Percentiles rank a stretch among this genome's conserved stretches.
These are phyloP conservation scores for Tarenaya hassleriana DNA, from an alignment of 345 rosid species.

Conservation along the genomic window DNA sequence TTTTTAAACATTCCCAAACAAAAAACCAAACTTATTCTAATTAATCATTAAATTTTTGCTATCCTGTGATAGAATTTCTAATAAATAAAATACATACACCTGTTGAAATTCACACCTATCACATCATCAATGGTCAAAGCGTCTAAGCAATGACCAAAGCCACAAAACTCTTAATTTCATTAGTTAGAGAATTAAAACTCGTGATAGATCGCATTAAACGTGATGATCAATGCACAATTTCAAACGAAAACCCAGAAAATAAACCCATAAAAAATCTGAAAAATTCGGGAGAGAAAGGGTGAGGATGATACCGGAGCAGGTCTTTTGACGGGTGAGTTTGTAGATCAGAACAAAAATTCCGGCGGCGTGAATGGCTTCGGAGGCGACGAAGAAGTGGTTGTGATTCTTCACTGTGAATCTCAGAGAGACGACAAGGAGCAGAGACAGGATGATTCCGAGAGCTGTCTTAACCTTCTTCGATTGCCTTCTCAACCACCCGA, in stretches of 20 bases:
- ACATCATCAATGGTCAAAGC: too few species aligned
- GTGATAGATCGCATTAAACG: too few species aligned
- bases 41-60: too few species aligned
- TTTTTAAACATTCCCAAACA: too few species aligned
- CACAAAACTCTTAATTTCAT: too few species aligned
- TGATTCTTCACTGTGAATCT: conserved; percentile 28
- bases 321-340: conserved; percentile 56
- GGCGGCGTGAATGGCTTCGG: conserved; percentile 56
- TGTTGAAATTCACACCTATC: too few species aligned
- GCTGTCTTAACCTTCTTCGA: conserved; percentile 46
- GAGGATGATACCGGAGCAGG: conserved; percentile 47
- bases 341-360: conserved; percentile 59
- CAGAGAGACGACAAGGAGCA: conserved; percentile 35
- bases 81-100: too few species aligned
- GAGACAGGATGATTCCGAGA: conserved; percentile 22
- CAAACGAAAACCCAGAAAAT: not conserved
- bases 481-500: conserved; percentile 44
- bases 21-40: too few species aligned
- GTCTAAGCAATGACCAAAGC: too few species aligned
- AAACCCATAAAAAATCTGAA: not conserved
- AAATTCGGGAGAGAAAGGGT: not conserved
- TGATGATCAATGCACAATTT: too few species aligned
- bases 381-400: conserved; percentile 48
- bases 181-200: too few species aligned
- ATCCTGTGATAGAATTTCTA: too few species aligned